A percentile compares a stretch with the other conserved stretches of the same genome.
Conservation (phyloP, 495 filamentous ascomycete species). For the Xylaria curta region DNA sequence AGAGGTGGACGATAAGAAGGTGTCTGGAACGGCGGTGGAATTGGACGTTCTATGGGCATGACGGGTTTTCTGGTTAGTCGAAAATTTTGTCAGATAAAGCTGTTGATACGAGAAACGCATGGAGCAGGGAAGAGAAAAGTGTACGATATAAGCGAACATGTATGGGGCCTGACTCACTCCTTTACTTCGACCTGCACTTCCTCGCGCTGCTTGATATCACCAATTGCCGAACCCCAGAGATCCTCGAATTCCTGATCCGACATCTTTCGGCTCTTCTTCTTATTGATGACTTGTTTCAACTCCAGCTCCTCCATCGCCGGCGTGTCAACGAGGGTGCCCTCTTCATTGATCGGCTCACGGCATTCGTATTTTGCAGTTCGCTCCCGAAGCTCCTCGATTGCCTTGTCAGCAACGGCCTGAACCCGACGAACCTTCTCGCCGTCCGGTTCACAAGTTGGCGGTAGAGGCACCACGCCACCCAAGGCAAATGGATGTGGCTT, state of each 20-base stretch:
- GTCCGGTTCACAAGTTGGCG: constrained; percentile 95
- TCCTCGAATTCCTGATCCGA: constrained; percentile 89
- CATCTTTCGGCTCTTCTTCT: constrained; percentile 79
- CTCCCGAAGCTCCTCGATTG: constrained; percentile 85
- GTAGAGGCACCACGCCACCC: constrained; percentile 79
- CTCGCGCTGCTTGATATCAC: constrained; percentile 80
- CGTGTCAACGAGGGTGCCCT: constrained; percentile 62
- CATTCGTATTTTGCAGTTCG: constrained; percentile 90
- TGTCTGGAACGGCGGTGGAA: constrained; percentile 63
- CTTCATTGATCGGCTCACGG: constrained; percentile 70
- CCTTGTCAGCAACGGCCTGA: constrained; percentile 83
- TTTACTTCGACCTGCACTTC: constrained; percentile 75
- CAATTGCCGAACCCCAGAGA: constrained; percentile 84
- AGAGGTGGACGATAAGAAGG: constrained; percentile 70
- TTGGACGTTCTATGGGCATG: constrained; percentile 72
- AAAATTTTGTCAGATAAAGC: constrained; percentile 43
- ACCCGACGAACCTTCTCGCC: constrained; percentile 88
- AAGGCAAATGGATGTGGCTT: constrained; percentile 84
- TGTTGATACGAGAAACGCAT: constrained; percentile 13
- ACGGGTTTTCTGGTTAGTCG: constrained; percentile 81
- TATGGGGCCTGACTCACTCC: constrained; percentile 68
- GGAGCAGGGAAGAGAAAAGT: constrained; percentile 20
- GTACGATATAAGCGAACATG: neutral
- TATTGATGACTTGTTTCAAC: constrained; percentile 74
- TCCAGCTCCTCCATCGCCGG: constrained; percentile 76